Evolutionary conservation across 768 basidiomycete genomes (phyloP), one percentile per base, ranked within the genome.

Genomic region (Termitomyces sp.): DNA sequence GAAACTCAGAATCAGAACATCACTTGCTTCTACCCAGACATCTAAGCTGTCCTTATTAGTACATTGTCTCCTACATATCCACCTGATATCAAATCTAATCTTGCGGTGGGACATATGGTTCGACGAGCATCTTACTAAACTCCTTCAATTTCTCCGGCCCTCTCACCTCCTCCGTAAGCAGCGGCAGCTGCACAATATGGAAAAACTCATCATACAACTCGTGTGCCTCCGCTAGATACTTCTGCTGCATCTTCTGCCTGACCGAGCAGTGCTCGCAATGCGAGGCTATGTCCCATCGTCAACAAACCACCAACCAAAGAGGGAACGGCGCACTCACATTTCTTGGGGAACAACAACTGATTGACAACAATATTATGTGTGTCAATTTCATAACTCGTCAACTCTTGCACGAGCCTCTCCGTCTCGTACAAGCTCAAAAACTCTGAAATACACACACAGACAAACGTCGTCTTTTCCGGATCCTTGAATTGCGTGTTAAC

Each of bases 401-500:
- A 76, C 69, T 98, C 95, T 71, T 99, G 97, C 29, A 99, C 92
- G 23, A 99, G 81, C 27, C 97, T 90, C 71, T 99, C 97, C 25
- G 97, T 99, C 77, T 99, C 97, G 70, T 99, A 99, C 25, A 99
- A 76, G 13, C 94, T 97, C 62, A 98, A 74, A 81, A 99, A 98
- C 70, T 98, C 96, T 50, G 96, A 97, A 66, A 98, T 98, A 78
- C 94, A 94, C 50, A 98, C 96, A 64, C 97, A 98, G 63, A 99
- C 89, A 65, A 99, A 99, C 16, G 94, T 98, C 11, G 97, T 99
- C 75, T 95, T 96, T 74, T 99, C 97, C 92, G 97, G 94, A 72
- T 99, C 95, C 71, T 98, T 98, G 82, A 99, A 99, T 65, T 99
- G 97, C 1, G 91, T 89, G 79, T 98, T 98, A 52, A 99, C 97